Conservation (phyloP, 257 asterid species). For the Nicotiana benthamiana region DNA sequence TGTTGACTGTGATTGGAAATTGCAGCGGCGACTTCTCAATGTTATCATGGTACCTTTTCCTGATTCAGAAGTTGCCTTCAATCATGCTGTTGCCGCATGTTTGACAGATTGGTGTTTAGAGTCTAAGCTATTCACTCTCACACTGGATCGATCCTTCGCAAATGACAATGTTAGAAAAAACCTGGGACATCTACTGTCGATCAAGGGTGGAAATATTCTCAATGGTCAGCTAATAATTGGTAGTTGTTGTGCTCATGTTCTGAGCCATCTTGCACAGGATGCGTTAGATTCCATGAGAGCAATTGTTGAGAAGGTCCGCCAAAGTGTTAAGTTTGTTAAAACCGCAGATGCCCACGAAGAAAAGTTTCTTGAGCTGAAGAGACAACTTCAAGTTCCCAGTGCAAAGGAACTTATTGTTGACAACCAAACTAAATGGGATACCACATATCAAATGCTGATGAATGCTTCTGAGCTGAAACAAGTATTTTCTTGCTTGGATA, state of each 20-base stretch:
- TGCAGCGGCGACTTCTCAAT: slow-evolving; percentile 53
- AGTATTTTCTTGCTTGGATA: slow-evolving; percentile 62
- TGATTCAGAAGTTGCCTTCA: slow-evolving; percentile 53
- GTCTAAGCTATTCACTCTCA: slow-evolving; percentile 46
- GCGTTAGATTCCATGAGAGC: slow-evolving; percentile 35
- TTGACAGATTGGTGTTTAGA: slow-evolving; percentile 59
- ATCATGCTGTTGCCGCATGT: slow-evolving; percentile 46
- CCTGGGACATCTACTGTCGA: slow-evolving; percentile 45
- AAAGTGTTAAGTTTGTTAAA: slow-evolving; percentile 61
- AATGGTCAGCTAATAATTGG: slow-evolving; percentile 61
- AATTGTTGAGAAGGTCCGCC: slow-evolving; percentile 52
- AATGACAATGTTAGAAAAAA: slow-evolving; percentile 33
- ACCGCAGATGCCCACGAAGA: slow-evolving; percentile 42
- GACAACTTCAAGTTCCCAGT: slow-evolving; percentile 81
- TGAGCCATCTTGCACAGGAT: slow-evolving; percentile 56
- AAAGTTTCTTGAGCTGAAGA: slow-evolving; percentile 44
- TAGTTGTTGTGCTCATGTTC: slow-evolving; percentile 53
- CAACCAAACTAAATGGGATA: slow-evolving; percentile 62
- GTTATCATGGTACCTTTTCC: slow-evolving; percentile 39
- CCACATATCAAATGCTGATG: slow-evolving; percentile 76
- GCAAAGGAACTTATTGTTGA: slow-evolving; percentile 47
- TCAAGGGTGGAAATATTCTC: slow-evolving; percentile 37
- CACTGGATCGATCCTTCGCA: slow-evolving; percentile 32
- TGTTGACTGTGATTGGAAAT: slow-evolving; percentile 63
- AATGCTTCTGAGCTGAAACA: slow-evolving; percentile 75